Base-by-base conservation (phyloP, 352 stramenopile genomes). In the Elongisporangium undulatum region DNA sequence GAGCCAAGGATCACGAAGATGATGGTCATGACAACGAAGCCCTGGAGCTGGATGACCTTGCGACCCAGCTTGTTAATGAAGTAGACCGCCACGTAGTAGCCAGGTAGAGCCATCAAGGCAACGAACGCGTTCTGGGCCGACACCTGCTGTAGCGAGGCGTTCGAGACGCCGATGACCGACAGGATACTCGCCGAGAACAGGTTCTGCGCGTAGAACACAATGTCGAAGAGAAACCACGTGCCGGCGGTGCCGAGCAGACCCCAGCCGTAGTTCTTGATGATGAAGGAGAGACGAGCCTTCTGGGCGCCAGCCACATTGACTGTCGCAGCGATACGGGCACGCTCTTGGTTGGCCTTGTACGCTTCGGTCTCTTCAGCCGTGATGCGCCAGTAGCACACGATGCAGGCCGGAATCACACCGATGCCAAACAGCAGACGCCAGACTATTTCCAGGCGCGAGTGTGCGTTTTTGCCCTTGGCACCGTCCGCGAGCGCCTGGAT, bases 181-280 rank as follows among this genome's bases (percentile, higher is more conserved):
- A 80, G 60, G 26, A 80, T 72, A 49, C 59, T 70, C 22, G 74
- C 74, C 39, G 71, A 80, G 63, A 85, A 89, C 38, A 87, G 60
- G 62, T 77, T 81, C 59, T 82, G 69, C 20, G 71, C 74, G 58
- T 85, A 89, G 63, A 83, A 87, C 13, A 83, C 75, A 60, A 89
- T 76, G 66, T 89, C 76, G 64, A 85, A 82, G 8, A 89, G 69
- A 66, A 89, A 89, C 76, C 79, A 89, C 53, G 71, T 78, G 48
- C 68, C 69, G 22, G 74, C 72, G 26, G 69, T 77, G 22, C 72
- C 77, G 12, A 85, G 55, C 19, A 87, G 54, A 26, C 53, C 56
- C 26, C 61, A 54, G 24, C 71, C 54, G 61, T 71, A 79, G 66
- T 75, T 66, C 48, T 66, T 64, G 22, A 74, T 13, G 59, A 79